Conservation (phyloP, 2,329 filamentous ascomycete genomes). For the Colletotrichum godetiae region DNA sequence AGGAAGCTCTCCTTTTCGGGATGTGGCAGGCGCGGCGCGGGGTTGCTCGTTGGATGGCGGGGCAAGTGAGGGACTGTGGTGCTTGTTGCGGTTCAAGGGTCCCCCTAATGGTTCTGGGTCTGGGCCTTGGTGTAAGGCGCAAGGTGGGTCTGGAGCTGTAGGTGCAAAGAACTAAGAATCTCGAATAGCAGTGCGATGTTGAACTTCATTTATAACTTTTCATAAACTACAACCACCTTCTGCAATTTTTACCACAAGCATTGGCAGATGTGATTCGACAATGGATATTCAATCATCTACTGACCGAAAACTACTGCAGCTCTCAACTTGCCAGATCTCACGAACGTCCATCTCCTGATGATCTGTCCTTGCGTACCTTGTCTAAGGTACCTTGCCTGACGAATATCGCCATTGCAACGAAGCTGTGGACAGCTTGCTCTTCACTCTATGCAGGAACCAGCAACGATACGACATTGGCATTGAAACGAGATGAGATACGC, state of each 20-base stretch:
- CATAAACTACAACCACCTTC: too few relatives aligned
- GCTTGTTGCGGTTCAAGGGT: slow-evolving; percentile 7
- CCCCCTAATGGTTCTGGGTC: not conserved
- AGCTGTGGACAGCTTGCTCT: slow-evolving; percentile 2
- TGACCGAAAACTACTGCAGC: not conserved
- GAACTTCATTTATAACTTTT: slow-evolving; percentile 4
- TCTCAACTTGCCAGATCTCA: slow-evolving; percentile 15
- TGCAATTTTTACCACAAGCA: not conserved
- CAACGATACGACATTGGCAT: slow-evolving; percentile 5
- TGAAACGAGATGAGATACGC: slow-evolving; percentile 25
- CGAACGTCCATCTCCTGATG: not conserved
- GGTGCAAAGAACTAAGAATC: not conserved
- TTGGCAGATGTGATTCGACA: not conserved
- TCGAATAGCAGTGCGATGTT: not conserved
- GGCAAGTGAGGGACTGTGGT: slow-evolving; percentile 23
- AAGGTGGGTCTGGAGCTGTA: not conserved
- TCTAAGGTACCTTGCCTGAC: too few relatives aligned
- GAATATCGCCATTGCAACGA: not conserved
- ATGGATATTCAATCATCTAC: not conserved
- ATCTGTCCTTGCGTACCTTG: slow-evolving; percentile 28
- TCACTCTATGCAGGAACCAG: not conserved
- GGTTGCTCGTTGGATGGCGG: slow-evolving; percentile 33
- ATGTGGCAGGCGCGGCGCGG: slow-evolving; percentile 31
- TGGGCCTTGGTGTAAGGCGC: not conserved
- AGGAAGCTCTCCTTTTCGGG: slow-evolving; percentile 18